Percentiles rank a stretch among this genome's conserved stretches.
These are phyloP conservation scores for Chaetomium olivaceum DNA, from an alignment of 2,329 filamentous ascomycete species.

Conservation along the genomic window DNA sequence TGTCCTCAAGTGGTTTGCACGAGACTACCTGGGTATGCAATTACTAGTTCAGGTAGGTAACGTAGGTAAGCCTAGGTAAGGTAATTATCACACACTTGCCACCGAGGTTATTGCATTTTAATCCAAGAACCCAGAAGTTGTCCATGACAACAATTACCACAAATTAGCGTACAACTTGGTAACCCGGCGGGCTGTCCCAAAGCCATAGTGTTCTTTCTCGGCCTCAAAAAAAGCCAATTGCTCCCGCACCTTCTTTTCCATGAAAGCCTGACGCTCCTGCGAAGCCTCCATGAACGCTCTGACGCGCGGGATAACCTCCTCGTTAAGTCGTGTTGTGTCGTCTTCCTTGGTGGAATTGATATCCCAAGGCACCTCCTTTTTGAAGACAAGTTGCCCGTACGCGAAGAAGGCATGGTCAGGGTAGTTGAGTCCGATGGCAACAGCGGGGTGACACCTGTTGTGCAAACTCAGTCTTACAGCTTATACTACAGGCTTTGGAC, in stretches of 20 bases:
- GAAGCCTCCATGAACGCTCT: slow-evolving; percentile 10
- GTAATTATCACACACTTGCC: too few species aligned
- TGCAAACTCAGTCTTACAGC: too few species aligned
- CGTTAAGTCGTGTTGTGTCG: neutral
- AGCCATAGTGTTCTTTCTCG: slow-evolving; percentile 16
- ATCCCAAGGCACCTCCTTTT: neutral
- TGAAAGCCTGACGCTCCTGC: slow-evolving; percentile 3
- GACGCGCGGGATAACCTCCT: slow-evolving; percentile 6
- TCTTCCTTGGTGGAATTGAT: neutral
- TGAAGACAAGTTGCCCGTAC: slow-evolving; percentile 10
- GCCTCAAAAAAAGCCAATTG: slow-evolving; percentile 9
- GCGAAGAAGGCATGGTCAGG: slow-evolving; percentile 1
- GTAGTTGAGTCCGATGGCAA: slow-evolving; percentile 13
- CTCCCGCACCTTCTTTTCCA: slow-evolving; percentile 16
- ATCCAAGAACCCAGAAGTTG: too few species aligned
- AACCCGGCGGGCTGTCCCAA: neutral
- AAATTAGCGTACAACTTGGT: neutral
- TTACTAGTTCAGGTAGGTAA: too few species aligned
- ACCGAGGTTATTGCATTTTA: too few species aligned
- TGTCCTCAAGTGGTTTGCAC: too few species aligned
- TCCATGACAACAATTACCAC: neutral
- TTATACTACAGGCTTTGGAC: neutral
- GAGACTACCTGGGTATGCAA: too few species aligned
- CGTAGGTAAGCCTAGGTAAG: too few species aligned
- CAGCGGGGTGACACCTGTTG: neutral